Conservation (phyloP, 2,329 filamentous ascomycete species). For the Colletotrichum eremochloae region DNA sequence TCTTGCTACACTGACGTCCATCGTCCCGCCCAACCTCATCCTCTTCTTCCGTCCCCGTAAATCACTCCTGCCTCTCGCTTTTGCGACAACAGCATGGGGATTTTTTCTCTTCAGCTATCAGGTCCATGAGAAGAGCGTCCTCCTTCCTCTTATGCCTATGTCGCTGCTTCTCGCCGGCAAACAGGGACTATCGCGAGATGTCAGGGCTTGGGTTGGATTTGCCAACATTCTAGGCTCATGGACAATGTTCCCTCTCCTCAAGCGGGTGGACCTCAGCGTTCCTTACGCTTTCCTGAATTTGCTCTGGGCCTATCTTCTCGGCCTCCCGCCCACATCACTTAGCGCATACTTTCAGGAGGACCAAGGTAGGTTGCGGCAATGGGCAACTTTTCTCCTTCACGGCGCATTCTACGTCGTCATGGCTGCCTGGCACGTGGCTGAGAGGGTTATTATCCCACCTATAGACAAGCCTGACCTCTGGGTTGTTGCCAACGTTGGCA, state of each 20-base stretch:
- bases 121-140: constrained; percentile 97
- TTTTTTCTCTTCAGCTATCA: constrained; percentile 99
- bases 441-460: constrained; percentile 78
- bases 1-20: constrained; percentile 79
- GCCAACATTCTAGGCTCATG: constrained; percentile 90
- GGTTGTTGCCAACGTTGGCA: constrained; percentile 89
- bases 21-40: constrained; percentile 82
- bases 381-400: constrained; percentile 78
- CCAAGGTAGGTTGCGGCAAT: constrained; percentile 60
- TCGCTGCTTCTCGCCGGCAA: constrained; percentile 85
- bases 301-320: constrained; percentile 92
- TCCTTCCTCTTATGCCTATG: constrained; percentile 94
- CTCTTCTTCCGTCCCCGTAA: constrained; percentile 84
- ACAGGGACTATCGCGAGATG: constrained; percentile 81
- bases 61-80: constrained; percentile 81
- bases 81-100: constrained; percentile 90
- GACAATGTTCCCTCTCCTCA: constrained; percentile 94
- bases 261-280: constrained; percentile 84
- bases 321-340: constrained; percentile 83
- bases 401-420: constrained; percentile 81
- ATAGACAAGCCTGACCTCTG: constrained; percentile 89
- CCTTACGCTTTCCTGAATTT: constrained; percentile 89
- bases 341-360: constrained; percentile 74
- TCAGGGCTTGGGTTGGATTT: constrained; percentile 93
- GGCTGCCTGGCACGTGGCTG: constrained; percentile 83